Percentiles rank a stretch among this genome's conserved stretches.
Conservation (phyloP, 768 basidiomycete species). For the Peribolospora baueri region DNA sequence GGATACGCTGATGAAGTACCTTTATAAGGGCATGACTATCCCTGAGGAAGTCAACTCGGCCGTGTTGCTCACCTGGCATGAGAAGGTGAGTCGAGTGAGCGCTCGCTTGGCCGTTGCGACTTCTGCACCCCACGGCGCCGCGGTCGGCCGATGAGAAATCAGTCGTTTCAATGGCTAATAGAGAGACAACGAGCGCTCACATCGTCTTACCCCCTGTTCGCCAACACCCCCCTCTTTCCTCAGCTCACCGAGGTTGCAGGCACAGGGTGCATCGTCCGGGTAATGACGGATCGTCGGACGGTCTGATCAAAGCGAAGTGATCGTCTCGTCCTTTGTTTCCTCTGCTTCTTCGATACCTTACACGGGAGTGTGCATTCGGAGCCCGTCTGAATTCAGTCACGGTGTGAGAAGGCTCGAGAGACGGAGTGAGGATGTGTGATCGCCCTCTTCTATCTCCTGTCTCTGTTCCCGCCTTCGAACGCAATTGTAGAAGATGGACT, state of each 20-base stretch:
- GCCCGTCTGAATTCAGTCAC: no score
- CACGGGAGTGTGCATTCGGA: no score
- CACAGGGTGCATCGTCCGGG: conserved; percentile 78
- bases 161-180: no score
- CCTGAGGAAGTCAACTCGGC: conserved; percentile 37
- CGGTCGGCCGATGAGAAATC: background rate
- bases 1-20: conserved; percentile 87
- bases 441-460: no score
- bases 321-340: no score
- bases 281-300: conserved; percentile 42
- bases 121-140: background rate
- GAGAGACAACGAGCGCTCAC: no score
- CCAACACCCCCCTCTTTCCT: background rate
- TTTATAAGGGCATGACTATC: conserved; percentile 84
- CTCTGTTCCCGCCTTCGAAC: no score
- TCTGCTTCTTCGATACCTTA: no score
- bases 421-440: no score
- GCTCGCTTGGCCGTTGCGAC: background rate
- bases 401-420: no score
- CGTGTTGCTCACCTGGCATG: conserved; percentile 71
- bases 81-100: conserved; percentile 44
- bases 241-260: conserved; percentile 85
- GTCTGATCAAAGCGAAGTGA: conserved; percentile 21
- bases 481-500: no score
- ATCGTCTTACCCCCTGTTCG: no score